Evolutionary conservation across 495 filamentous ascomycete species (phyloP).

Genomic region (Xylaria bambusicola): DNA sequence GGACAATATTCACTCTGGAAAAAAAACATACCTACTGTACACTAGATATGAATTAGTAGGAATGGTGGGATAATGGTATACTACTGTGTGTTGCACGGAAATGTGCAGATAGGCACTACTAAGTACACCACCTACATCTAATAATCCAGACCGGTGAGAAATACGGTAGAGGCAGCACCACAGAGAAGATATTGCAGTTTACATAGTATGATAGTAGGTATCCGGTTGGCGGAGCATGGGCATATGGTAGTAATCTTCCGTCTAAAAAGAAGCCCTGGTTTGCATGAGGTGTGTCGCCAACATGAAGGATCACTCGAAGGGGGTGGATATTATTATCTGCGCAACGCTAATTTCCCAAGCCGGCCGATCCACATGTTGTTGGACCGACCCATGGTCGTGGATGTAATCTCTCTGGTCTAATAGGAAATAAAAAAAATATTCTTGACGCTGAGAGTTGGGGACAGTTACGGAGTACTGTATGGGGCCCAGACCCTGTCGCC

Average conservation of each 20-base stretch:
- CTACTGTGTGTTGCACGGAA: background rate
- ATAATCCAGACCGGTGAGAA: conserved; percentile 11
- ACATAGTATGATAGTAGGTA: background rate
- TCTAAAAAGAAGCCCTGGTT: conserved; percentile 10
- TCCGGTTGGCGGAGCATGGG: conserved; percentile 10
- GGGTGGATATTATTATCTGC: conserved; percentile 15
- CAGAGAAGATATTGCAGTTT: background rate
- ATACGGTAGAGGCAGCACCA: conserved; percentile 5
- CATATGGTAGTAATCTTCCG: conserved; percentile 5
- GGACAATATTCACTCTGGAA: conserved; percentile 8
- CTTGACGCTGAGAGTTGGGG: background rate
- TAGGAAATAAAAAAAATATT: conserved; percentile 8
- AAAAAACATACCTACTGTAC: background rate
- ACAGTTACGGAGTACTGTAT: conserved; percentile 19
- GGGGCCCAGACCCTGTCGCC: conserved; percentile 8
- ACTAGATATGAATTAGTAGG: too few species aligned
- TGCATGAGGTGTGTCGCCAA: conserved; percentile 16
- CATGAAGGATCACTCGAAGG: conserved; percentile 9
- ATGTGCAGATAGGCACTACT: background rate
- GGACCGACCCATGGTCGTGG: conserved; percentile 22
- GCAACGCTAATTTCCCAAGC: conserved; percentile 18
- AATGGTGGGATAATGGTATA: background rate
- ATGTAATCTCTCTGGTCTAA: conserved; percentile 6
- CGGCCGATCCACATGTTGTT: conserved; percentile 20
- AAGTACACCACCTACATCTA: background rate